phyloP scores from a whole-genome alignment of 208 protist species.

The Leptomonas pyrrhocoris region DNA sequence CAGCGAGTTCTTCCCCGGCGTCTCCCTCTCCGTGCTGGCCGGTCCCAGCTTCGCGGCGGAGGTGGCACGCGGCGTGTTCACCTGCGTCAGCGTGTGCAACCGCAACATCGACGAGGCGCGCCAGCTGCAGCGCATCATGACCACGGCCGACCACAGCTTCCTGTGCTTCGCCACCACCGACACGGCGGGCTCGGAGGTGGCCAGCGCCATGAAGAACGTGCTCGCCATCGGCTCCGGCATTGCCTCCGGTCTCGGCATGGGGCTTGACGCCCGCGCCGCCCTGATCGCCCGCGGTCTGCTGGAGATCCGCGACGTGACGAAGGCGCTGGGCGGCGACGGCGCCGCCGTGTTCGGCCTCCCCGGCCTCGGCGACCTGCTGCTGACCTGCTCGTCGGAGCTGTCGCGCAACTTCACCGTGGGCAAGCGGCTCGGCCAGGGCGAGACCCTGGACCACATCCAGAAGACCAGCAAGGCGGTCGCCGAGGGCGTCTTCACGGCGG shows the following conservation, averaged over 20 bases:
- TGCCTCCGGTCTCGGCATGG: slow-evolving; percentile 68
- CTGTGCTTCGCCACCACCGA: slow-evolving; percentile 85
- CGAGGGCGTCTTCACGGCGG: slow-evolving; percentile 75
- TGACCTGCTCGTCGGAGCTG: slow-evolving; percentile 87
- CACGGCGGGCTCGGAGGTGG: slow-evolving; percentile 83
- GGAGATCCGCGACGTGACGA: slow-evolving; percentile 83
- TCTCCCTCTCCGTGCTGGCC: slow-evolving; percentile 65
- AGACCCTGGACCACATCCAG: slow-evolving; percentile 62
- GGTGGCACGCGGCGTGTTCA: slow-evolving; percentile 74
- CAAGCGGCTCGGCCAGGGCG: slow-evolving; percentile 71
- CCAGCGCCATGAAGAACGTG: slow-evolving; percentile 91
- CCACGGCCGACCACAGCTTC: slow-evolving; percentile 64
- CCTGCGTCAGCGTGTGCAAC: slow-evolving; percentile 19
- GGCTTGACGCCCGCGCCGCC: slow-evolving; percentile 74
- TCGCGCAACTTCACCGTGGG: slow-evolving; percentile 89
- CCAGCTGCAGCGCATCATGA: slow-evolving; percentile 53
- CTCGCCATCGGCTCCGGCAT: slow-evolving; percentile 84
- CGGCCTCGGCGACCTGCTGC: slow-evolving; percentile 85
- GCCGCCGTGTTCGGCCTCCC: slow-evolving; percentile 85
- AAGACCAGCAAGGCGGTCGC: slow-evolving; percentile 67
- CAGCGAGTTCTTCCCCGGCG: slow-evolving; percentile 58
- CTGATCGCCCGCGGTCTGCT: slow-evolving; percentile 81
- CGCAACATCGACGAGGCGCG: too few relatives aligned
- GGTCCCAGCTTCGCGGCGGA: slow-evolving; percentile 91
- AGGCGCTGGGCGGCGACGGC: slow-evolving; percentile 74